Conservation (phyloP, 1,284 basidiomycete species). For the Ustilago hordei region DNA sequence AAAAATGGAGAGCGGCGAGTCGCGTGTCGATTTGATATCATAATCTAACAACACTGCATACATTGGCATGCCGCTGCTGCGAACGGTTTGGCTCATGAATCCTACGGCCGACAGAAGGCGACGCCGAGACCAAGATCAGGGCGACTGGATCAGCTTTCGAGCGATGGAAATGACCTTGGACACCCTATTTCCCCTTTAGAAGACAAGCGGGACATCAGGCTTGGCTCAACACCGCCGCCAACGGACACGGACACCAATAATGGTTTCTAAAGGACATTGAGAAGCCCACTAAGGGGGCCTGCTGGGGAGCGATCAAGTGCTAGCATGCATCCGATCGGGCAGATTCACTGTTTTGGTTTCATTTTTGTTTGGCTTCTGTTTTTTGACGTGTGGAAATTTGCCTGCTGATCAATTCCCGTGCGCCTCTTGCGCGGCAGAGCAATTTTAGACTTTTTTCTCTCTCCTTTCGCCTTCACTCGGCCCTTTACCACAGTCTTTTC, state of each 20-base stretch:
- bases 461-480: background rate
- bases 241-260: background rate
- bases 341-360: background rate
- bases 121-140: background rate
- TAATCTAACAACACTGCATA: constrained; percentile 17
- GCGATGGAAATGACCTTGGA: background rate
- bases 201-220: background rate
- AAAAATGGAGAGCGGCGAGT: constrained; percentile 14
- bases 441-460: background rate
- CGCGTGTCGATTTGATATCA: constrained; percentile 2
- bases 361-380: constrained; percentile 3
- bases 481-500: background rate
- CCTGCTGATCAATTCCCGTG: background rate
- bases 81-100: background rate
- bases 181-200: background rate
- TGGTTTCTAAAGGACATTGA: too few relatives aligned
- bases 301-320: background rate
- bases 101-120: background rate
- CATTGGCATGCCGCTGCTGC: background rate
- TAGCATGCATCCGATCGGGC: background rate
- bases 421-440: background rate
- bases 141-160: background rate
- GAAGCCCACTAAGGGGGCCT: background rate
- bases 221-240: background rate
- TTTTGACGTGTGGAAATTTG: constrained; percentile 1